Evolutionary conservation across 2,329 filamentous ascomycete genomes (phyloP), one percentile per base, ranked within the genome.

Genomic region (Penicillium oxalicum): DNA sequence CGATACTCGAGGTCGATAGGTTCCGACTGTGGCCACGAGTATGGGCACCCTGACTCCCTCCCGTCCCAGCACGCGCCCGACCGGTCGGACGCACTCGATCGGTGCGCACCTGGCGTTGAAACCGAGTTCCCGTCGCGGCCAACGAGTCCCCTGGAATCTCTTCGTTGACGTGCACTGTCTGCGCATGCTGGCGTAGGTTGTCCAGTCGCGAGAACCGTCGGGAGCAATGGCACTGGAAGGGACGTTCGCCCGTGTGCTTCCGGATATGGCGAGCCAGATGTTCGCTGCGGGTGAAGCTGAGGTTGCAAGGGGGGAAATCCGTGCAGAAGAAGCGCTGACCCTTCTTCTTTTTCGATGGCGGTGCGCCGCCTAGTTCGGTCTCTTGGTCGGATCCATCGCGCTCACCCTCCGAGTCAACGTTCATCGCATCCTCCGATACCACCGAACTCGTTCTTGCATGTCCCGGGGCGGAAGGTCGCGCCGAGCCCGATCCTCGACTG

Each of bases 191-290:
- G 50, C 93, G 83, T 44, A 98, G 75, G 64, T 98, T 98, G 69
- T 98, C 91, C 40, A 97, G 79, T 42, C 91, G 82, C 8, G 93
- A 97, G 67, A 98, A 98, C 47, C 90, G 82, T 44, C 93, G 82
- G 2, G 86, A 88, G 70, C 93, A 98, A 69, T 97, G 93, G 59
- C 93, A 98, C 69, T 94, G 87, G 62, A 97, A 98, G 0, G 93
- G 93, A 27, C 93, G 84, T 74, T 98, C 93, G 45, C 93, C 93
- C 0, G 93, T 98, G 64, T 98, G 93, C 80, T 97, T 97, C 85
- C 91, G 83, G 60, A 98, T 97, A 64, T 98, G 93, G 44, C 93
- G 81, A 12, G 91, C 91, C 52, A 98, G 71, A 74, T 98, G 93
- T 67, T 98, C 93, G 64, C 91, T 97, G 53, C 93, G 78, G 0